Percentiles rank a stretch among this genome's conserved stretches.
Conservation (phyloP, 208 protist genomes). For the Leishmania amazonensis region DNA sequence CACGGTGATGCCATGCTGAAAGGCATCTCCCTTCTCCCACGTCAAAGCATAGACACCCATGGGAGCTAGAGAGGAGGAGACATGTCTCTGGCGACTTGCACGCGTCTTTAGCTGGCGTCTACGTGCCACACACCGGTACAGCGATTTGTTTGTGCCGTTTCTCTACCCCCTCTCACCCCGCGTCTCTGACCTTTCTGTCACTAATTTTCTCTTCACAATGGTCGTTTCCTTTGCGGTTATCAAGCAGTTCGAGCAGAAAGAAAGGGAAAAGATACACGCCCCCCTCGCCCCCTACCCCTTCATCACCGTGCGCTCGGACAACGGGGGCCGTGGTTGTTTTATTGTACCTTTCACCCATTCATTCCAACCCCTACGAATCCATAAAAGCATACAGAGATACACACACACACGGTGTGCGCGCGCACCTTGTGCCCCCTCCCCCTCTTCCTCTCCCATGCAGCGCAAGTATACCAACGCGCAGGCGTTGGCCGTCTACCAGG, state of each 20-base stretch:
- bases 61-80: not conserved
- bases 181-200: not conserved
- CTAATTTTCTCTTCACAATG: not conserved
- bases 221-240: constrained; percentile 10
- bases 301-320: not conserved
- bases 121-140: not conserved
- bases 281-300: not conserved
- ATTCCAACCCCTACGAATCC: not conserved
- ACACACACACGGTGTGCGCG: not conserved
- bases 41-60: not conserved
- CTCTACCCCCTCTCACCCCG: constrained; percentile 1
- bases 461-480: constrained; percentile 37
- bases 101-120: not conserved
- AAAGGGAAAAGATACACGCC: not conserved
- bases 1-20: not conserved
- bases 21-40: not conserved
- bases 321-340: not conserved
- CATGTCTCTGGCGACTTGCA: not conserved
- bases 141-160: not conserved
- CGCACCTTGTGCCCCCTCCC: not conserved
- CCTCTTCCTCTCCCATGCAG: constrained; percentile 10
- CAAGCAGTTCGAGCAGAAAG: not conserved
- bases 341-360: not conserved
- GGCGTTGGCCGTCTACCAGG: constrained; percentile 34
- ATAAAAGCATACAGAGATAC: constrained; percentile 8